Percentiles rank a stretch among this genome's conserved stretches.
phyloP scores from a whole-genome alignment of 768 basidiomycete species.

The Boletus pseudopeckii region DNA sequence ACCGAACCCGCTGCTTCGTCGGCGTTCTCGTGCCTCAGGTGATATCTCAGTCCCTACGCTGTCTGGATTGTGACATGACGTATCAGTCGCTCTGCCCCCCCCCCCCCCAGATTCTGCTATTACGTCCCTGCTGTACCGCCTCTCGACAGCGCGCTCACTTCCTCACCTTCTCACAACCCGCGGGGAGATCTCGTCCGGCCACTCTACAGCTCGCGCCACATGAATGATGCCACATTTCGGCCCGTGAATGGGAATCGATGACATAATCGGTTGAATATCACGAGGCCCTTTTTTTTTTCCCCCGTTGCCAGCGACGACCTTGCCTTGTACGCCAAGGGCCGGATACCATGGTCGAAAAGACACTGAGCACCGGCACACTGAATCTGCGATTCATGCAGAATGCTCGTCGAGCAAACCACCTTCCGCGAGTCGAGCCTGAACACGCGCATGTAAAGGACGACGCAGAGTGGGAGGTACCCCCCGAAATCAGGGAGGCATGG shows the following conservation, averaged over 20 bases:
- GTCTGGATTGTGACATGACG: slow-evolving; percentile 8
- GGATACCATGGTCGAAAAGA: slow-evolving; percentile 44
- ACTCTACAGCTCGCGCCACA: slow-evolving; percentile 10
- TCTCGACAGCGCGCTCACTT: too few species aligned
- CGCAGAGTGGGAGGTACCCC: slow-evolving; percentile 60
- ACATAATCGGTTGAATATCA: slow-evolving; percentile 11
- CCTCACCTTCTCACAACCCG: too few species aligned
- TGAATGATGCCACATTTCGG: slow-evolving; percentile 7
- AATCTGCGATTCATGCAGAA: slow-evolving; percentile 74
- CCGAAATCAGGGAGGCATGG: slow-evolving; percentile 55
- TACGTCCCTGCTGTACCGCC: slow-evolving; percentile 5
- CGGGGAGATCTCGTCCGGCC: background rate
- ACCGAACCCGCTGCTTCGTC: background rate
- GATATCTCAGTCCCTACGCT: slow-evolving; percentile 2
- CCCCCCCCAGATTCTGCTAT: too few species aligned
- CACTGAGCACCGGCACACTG: slow-evolving; percentile 60
- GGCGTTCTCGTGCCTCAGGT: slow-evolving; percentile 9
- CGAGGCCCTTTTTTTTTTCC: background rate
- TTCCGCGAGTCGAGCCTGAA: slow-evolving; percentile 47
- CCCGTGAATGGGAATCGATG: slow-evolving; percentile 18
- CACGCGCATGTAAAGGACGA: slow-evolving; percentile 59
- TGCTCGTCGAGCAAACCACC: slow-evolving; percentile 52
- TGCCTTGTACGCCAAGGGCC: too few species aligned
- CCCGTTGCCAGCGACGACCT: background rate
- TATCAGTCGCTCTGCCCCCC: background rate